Evolutionary conservation across 31 red algal species (phyloP).

Genomic region (Bonnemaisonia californica): DNA sequence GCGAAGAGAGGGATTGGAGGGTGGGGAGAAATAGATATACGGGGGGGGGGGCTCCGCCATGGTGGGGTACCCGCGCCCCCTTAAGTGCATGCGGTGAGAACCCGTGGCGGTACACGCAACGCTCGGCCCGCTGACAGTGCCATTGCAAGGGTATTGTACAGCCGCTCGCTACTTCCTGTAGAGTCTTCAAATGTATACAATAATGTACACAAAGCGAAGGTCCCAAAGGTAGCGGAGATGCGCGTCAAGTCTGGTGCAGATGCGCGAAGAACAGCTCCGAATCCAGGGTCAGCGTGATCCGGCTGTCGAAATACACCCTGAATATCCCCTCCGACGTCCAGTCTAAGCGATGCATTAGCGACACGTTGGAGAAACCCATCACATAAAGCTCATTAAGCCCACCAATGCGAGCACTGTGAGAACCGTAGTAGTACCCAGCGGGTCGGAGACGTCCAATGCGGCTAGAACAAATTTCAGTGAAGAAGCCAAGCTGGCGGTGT

Average conservation of each 20-base stretch:
- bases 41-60: too few species aligned
- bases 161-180: neutral
- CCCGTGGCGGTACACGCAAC: too few species aligned
- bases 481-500: too few species aligned
- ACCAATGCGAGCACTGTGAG: constrained; percentile 13
- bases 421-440: constrained; percentile 13
- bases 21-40: too few species aligned
- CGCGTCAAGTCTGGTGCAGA: neutral
- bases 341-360: neutral
- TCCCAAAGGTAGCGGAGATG: neutral
- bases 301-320: constrained; percentile 4
- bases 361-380: constrained; percentile 4
- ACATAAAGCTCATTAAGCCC: constrained; percentile 8
- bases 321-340: constrained; percentile 7
- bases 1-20: too few species aligned
- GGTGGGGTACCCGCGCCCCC: too few species aligned
- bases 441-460: too few species aligned
- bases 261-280: constrained; percentile 9
- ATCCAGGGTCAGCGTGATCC: neutral
- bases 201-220: constrained; percentile 5
- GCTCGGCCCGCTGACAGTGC: too few species aligned
- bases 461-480: too few species aligned
- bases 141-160: neutral
- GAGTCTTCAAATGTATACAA: constrained; percentile 14
- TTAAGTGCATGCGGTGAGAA: too few species aligned